Evolutionary conservation across 495 filamentous ascomycete species (phyloP).

Genomic region (Penicillium cataractarum): DNA sequence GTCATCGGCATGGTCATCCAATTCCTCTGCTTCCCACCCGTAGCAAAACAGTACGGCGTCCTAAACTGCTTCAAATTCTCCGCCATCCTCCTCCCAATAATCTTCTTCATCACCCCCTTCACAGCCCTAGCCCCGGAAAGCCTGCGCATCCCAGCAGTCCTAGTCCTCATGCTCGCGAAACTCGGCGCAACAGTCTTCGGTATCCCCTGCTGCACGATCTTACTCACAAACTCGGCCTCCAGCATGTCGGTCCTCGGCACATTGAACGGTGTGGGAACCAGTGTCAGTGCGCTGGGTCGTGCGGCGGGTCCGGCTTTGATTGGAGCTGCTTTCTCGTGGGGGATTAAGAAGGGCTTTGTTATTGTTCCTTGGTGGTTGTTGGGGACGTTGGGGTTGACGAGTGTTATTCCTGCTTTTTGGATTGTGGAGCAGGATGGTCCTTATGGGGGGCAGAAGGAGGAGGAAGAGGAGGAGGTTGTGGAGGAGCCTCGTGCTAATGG

Average conservation of each 20-base stretch:
- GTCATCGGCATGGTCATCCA: slow-evolving; percentile 73
- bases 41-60: slow-evolving; percentile 70
- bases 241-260: slow-evolving; percentile 80
- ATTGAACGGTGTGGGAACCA: slow-evolving; percentile 85
- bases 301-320: slow-evolving; percentile 73
- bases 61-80: slow-evolving; percentile 66
- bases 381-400: slow-evolving; percentile 57
- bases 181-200: slow-evolving; percentile 73
- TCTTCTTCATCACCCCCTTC: slow-evolving; percentile 76
- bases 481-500: slow-evolving; percentile 3
- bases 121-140: slow-evolving; percentile 60
- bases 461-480: slow-evolving; percentile 28
- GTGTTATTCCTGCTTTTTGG: slow-evolving; percentile 68
- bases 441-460: slow-evolving; percentile 38
- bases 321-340: slow-evolving; percentile 68
- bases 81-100: slow-evolving; percentile 64
- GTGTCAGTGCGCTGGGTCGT: slow-evolving; percentile 75
- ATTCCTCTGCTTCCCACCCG: slow-evolving; percentile 74
- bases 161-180: slow-evolving; percentile 61
- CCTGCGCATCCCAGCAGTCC: slow-evolving; percentile 44
- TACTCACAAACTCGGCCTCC: slow-evolving; percentile 83
- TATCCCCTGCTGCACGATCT: slow-evolving; percentile 86
- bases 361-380: slow-evolving; percentile 82
- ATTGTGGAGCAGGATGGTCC: slow-evolving; percentile 79
- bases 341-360: slow-evolving; percentile 70